Evolutionary conservation across 1,284 basidiomycete genomes (phyloP).

Genomic region (Melampsora larici-populina): DNA sequence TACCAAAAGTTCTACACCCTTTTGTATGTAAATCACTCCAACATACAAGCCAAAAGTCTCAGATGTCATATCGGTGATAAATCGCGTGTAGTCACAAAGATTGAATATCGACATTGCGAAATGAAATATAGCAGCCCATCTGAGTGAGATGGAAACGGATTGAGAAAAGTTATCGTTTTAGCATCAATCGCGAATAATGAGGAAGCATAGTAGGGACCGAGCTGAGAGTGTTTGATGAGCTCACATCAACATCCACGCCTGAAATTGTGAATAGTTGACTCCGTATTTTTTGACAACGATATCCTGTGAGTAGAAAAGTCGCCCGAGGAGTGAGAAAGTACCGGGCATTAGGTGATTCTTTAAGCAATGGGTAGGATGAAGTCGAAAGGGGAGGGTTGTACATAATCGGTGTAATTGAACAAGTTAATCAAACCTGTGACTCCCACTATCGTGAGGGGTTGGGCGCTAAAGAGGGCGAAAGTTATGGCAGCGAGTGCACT

Average conservation of each 20-base stretch:
- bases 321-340: neutral
- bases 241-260: slow-evolving; percentile 43
- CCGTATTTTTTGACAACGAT: slow-evolving; percentile 31
- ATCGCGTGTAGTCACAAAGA: slow-evolving; percentile 58
- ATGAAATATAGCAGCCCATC: slow-evolving; percentile 86
- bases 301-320: slow-evolving; percentile 17
- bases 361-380: no score
- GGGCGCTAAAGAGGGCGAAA: slow-evolving; percentile 84
- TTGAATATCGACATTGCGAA: slow-evolving; percentile 82
- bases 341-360: no score
- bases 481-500: slow-evolving; percentile 74
- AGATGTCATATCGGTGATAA: slow-evolving; percentile 83
- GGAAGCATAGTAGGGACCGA: neutral
- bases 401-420: slow-evolving; percentile 44
- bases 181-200: neutral
- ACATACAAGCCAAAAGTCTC: slow-evolving; percentile 94
- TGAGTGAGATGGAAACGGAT: slow-evolving; percentile 78
- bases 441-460: slow-evolving; percentile 88
- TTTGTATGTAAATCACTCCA: slow-evolving; percentile 55
- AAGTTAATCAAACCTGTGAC: slow-evolving; percentile 69
- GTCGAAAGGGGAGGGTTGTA: neutral
- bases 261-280: slow-evolving; percentile 39
- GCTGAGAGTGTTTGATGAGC: neutral
- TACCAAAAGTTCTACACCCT: slow-evolving; percentile 56
- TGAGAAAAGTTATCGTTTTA: slow-evolving; percentile 72